These are phyloP conservation scores for Discostella stelligera DNA, from an alignment of 352 stramenopile species.

Conservation along the genomic window DNA sequence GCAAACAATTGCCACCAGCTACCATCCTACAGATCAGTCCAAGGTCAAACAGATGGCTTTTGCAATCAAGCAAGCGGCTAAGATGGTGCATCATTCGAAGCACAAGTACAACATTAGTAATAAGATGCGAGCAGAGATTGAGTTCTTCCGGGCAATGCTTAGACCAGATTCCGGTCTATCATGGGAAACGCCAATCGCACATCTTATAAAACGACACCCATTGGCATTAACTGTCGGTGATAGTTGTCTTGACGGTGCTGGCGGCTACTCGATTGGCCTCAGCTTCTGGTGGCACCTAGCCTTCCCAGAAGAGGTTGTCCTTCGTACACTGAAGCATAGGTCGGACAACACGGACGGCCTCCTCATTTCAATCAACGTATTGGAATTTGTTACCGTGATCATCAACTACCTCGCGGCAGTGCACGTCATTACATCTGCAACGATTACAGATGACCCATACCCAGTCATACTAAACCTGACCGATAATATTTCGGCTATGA, in stretches of 20 bases:
- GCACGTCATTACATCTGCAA: not conserved
- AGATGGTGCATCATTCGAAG: constrained; percentile 14
- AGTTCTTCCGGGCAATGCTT: constrained; percentile 10
- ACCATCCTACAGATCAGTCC: not conserved
- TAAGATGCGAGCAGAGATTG: constrained; percentile 26
- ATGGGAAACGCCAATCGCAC: constrained; percentile 12
- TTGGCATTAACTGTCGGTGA: not conserved
- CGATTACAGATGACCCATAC: not conserved
- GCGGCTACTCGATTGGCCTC: constrained; percentile 10
- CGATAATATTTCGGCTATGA: constrained; percentile 39
- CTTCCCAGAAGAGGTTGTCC: constrained; percentile 6
- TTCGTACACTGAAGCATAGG: constrained; percentile 1
- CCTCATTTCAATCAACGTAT: constrained; percentile 24
- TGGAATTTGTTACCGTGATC: constrained; percentile 23
- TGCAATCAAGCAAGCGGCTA: not conserved
- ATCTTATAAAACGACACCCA: constrained; percentile 6
- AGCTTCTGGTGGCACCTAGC: constrained; percentile 31
- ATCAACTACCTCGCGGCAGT: constrained; percentile 37
- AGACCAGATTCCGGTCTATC: not conserved
- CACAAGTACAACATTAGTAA: constrained; percentile 17
- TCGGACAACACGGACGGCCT: not conserved
- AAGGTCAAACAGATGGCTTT: not conserved
- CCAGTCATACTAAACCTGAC: constrained; percentile 15
- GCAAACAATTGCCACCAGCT: not conserved
- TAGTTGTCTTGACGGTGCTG: constrained; percentile 3